These are phyloP conservation scores for Pinus taeda DNA, from an alignment of 75 land plant genomes.

Conservation along the genomic window DNA sequence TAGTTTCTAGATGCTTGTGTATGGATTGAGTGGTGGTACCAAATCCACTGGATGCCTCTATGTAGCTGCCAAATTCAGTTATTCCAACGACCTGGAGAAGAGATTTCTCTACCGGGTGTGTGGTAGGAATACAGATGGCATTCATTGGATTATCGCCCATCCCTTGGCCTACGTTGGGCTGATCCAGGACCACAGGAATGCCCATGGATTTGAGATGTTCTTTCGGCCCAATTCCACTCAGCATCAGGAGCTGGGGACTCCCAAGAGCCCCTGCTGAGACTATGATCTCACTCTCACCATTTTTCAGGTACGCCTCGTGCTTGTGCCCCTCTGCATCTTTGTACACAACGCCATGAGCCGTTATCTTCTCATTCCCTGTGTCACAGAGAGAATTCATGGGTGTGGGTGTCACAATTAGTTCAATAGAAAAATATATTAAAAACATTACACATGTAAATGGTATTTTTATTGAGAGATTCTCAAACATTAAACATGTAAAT, in stretches of 20 bases:
- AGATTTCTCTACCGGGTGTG: slow-evolving; percentile 47
- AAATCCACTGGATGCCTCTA: slow-evolving; percentile 82
- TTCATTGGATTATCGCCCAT: slow-evolving; percentile 95
- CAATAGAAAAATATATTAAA: neutral
- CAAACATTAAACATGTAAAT: too few species aligned
- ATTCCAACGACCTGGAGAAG: slow-evolving; percentile 83
- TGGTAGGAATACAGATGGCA: slow-evolving; percentile 61
- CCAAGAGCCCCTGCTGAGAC: slow-evolving; percentile 81
- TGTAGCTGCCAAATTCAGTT: slow-evolving; percentile 62
- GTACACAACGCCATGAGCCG: slow-evolving; percentile 57
- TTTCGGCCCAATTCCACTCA: slow-evolving; percentile 81
- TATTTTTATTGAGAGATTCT: too few species aligned
- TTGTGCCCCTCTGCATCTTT: slow-evolving; percentile 46
- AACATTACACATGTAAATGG: neutral
- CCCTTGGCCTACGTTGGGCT: slow-evolving; percentile 54
- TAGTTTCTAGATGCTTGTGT: neutral
- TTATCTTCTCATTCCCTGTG: slow-evolving; percentile 32
- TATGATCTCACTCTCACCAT: slow-evolving; percentile 53
- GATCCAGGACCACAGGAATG: slow-evolving; percentile 42
- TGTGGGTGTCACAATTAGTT: neutral
- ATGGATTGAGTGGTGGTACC: slow-evolving; percentile 14
- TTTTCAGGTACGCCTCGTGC: slow-evolving; percentile 33
- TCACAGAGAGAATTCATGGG: neutral
- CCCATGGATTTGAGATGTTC: slow-evolving; percentile 40
- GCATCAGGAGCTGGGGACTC: slow-evolving; percentile 77